Evolutionary conservation across 2,329 filamentous ascomycete genomes (phyloP).

Genomic region (Pseudogymnoascus sp.): DNA sequence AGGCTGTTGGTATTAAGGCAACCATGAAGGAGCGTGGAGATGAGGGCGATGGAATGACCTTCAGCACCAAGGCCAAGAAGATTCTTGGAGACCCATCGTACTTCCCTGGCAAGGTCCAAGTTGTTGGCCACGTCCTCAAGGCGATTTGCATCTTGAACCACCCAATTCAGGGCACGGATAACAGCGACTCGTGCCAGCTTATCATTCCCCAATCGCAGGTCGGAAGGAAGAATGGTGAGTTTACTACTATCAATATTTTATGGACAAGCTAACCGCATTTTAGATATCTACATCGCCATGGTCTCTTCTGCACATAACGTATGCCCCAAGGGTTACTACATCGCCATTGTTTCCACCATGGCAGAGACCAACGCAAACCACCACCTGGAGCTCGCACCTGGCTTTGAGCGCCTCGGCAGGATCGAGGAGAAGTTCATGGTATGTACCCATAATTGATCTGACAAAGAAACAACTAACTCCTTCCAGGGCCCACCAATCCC

Average conservation of each 20-base stretch:
- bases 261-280: conserved; percentile 12
- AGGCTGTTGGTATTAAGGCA: conserved; percentile 92
- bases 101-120: conserved; percentile 82
- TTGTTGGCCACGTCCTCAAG: conserved; percentile 84
- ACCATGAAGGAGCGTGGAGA: conserved; percentile 88
- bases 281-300: conserved; percentile 94
- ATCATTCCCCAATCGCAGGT: conserved; percentile 98
- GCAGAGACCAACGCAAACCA: conserved; percentile 88
- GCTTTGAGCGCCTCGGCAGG: conserved; percentile 82
- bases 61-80: conserved; percentile 92
- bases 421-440: conserved; percentile 98
- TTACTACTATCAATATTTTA: not conserved
- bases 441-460: conserved; percentile 20
- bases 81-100: conserved; percentile 96
- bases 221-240: conserved; percentile 85
- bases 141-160: conserved; percentile 98
- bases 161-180: conserved; percentile 81
- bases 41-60: conserved; percentile 70
- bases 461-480: conserved; percentile 6
- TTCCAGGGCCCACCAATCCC: conserved; percentile 71
- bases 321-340: conserved; percentile 97
- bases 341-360: conserved; percentile 96
- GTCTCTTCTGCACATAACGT: conserved; percentile 96
- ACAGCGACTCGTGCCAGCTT: conserved; percentile 83
- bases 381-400: conserved; percentile 88